Base-by-base conservation (phyloP, 75 land plant genomes). In the Chamaecyparis obtusa region DNA sequence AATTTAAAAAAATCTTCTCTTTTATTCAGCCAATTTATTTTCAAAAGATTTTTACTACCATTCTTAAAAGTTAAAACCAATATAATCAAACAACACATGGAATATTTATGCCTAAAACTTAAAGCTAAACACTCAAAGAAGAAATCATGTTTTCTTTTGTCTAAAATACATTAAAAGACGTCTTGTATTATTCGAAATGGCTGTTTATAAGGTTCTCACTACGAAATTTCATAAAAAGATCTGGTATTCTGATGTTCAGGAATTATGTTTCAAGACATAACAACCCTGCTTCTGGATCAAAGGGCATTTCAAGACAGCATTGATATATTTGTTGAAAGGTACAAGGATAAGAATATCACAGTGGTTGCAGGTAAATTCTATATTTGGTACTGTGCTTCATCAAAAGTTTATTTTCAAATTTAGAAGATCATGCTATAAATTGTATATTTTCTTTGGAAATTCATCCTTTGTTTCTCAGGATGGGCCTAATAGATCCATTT, bases 241-340 rank as follows among this genome's bases (percentile, higher is more conserved):
- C 87, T 71, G 51, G 81, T 46, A 51, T 10, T 37, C 75, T 82
- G 48, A 51, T 14, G 82, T 2, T 86, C 91, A 96, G 98, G 98
- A 87, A 93, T 96, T 84, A 89, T 92, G 93, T 96, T 96, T 88
- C 95, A 93, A 56, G 98, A 96, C 84, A 95, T 96, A 49, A 96
- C 98, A 51, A 96, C 98, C 75, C 87, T 96, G 89, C 93, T 96
- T 32, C 91, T 95, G 54, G 95, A 96, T 85, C 92, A 92, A 9
- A 87, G 93, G 89, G 96, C 96, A 9, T 96, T 96, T 86, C 90
- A 87, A 86, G 98, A 96, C 85, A 90, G 94, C 19, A 95, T 95
- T 41, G 98, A 96, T 89, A 85, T 96, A 86, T 94, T 96, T 84
- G 98, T 96, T 13, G 96, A 96, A 87, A 88, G 96, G 33, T 96